Percentiles rank a stretch among this genome's conserved stretches.
Conservation (phyloP, 2,329 filamentous ascomycete species). For the Bretziella fagacearum region DNA sequence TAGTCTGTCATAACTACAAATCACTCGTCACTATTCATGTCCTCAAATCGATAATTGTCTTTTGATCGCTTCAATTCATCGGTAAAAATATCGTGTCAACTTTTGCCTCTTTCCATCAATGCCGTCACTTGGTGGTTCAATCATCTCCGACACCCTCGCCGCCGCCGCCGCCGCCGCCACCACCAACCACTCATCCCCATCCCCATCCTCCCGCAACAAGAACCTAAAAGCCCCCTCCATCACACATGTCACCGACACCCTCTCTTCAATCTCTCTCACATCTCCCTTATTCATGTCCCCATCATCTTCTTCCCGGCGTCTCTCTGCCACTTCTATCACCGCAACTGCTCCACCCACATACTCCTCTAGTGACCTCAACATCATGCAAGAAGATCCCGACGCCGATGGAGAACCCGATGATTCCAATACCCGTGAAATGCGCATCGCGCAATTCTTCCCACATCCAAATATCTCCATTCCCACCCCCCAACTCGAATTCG, state of each 20-base stretch:
- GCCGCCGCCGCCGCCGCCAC: too few relatives aligned
- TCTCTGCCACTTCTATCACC: not conserved
- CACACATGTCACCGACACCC: not conserved
- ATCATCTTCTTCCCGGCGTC: not conserved
- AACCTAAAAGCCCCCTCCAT: not conserved
- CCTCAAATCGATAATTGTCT: too few relatives aligned
- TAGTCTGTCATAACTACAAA: too few relatives aligned
- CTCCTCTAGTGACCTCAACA: not conserved
- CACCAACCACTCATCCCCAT: too few relatives aligned
- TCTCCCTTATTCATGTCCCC: not conserved
- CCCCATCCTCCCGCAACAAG: not conserved
- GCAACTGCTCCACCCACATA: not conserved
- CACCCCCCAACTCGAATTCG: constrained; percentile 30
- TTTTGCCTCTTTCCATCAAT: too few relatives aligned
- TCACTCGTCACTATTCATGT: too few relatives aligned
- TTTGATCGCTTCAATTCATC: too few relatives aligned
- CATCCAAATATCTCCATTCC: constrained; percentile 28
- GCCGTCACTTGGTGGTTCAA: too few relatives aligned
- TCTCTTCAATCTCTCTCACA: constrained; percentile 4
- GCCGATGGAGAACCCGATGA: not conserved
- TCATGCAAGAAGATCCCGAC: not conserved
- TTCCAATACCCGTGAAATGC: not conserved
- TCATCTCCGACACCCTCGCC: too few relatives aligned
- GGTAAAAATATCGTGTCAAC: too few relatives aligned
- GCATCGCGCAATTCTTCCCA: constrained; percentile 20